A percentile compares a stretch with the other conserved stretches of the same genome.
Evolutionary conservation across 179 eudicot genomes (phyloP).

Genomic region (Vitellaria paradoxa): DNA sequence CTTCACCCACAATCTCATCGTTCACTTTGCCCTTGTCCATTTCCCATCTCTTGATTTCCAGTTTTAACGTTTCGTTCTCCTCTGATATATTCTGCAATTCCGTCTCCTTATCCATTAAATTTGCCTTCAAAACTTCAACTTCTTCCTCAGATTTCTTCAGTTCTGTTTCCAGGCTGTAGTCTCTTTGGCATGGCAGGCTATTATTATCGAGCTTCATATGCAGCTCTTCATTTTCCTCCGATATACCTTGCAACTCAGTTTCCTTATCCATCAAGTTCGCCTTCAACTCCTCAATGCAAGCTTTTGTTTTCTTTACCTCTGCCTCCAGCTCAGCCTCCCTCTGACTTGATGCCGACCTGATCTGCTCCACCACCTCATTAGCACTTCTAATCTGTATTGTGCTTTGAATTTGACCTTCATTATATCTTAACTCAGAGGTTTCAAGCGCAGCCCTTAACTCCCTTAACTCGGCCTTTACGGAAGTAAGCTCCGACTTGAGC

Average conservation of each 20-base stretch:
- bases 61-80: slow-evolving; percentile 62
- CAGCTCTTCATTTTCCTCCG: slow-evolving; percentile 67
- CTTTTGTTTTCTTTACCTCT: slow-evolving; percentile 46
- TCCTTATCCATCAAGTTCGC: slow-evolving; percentile 84
- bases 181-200: slow-evolving; percentile 28
- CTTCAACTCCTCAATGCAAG: slow-evolving; percentile 61
- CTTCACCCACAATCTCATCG: slow-evolving; percentile 24
- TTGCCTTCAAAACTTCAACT: slow-evolving; percentile 39
- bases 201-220: slow-evolving; percentile 37
- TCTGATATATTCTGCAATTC: slow-evolving; percentile 43
- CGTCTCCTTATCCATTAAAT: slow-evolving; percentile 53
- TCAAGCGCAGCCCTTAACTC: slow-evolving; percentile 50
- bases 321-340: slow-evolving; percentile 60
- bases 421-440: slow-evolving; percentile 52
- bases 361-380: slow-evolving; percentile 37
- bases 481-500: slow-evolving; percentile 42
- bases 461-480: slow-evolving; percentile 44
- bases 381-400: slow-evolving; percentile 41
- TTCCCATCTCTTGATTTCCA: slow-evolving; percentile 40
- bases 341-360: slow-evolving; percentile 34
- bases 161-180: slow-evolving; percentile 45
- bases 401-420: slow-evolving; percentile 49
- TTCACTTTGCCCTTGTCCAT: slow-evolving; percentile 18
- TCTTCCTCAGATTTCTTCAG: slow-evolving; percentile 34
- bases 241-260: slow-evolving; percentile 67